Conservation (phyloP, 2,329 filamentous ascomycete species). For the Cladosporium cucumerinum region DNA sequence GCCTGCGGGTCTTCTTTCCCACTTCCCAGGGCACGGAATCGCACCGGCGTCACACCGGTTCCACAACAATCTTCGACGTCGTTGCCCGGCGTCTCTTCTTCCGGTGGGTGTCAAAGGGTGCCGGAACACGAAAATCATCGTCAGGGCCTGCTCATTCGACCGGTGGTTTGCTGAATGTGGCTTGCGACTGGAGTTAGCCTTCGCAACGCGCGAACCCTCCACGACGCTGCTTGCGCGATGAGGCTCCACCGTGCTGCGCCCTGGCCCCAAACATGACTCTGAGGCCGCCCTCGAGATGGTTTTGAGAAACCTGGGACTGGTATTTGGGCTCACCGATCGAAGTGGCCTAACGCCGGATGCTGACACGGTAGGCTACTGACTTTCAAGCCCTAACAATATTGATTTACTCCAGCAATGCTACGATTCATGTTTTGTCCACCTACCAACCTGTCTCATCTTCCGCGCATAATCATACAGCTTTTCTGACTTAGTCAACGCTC, state of each 20-base stretch:
- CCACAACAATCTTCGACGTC: slow-evolving; percentile 13
- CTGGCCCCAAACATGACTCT: slow-evolving; percentile 11
- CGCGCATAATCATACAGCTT: background rate
- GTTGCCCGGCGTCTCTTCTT: background rate
- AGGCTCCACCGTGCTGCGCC: slow-evolving; percentile 1
- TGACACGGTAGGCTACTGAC: background rate
- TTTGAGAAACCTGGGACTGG: background rate
- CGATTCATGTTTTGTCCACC: background rate
- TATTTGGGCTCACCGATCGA: background rate
- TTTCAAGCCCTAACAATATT: background rate
- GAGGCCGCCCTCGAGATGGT: background rate
- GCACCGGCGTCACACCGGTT: slow-evolving; percentile 15
- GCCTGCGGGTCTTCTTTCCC: background rate
- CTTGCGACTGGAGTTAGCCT: background rate
- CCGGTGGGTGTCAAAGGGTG: background rate
- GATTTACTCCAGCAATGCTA: background rate
- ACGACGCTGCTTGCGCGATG: slow-evolving; percentile 14
- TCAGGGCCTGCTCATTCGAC: background rate
- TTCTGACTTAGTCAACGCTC: background rate
- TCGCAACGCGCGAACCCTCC: background rate
- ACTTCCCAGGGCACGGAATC: slow-evolving; percentile 1
- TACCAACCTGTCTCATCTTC: background rate
- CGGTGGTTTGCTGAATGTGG: slow-evolving; percentile 7
- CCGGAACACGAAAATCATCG: slow-evolving; percentile 5
- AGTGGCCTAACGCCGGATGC: background rate